A percentile compares a stretch with the other conserved stretches of the same genome.
Evolutionary conservation across 176 grass and related monocot genomes (phyloP).

Genomic region (Carex parvula): DNA sequence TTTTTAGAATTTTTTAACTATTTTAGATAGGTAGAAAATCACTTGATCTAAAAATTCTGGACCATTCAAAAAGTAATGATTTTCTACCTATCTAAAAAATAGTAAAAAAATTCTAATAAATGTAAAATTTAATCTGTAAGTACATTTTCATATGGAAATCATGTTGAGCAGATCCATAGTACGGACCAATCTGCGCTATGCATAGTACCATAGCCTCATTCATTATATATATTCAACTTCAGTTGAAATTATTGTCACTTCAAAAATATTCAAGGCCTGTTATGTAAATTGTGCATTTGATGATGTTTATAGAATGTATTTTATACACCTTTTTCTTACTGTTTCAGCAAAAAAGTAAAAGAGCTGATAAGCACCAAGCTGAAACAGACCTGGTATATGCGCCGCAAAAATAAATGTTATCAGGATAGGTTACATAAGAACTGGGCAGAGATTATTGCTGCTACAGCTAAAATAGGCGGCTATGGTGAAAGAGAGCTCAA

Average conservation of each 20-base stretch:
- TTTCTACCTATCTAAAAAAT: no score
- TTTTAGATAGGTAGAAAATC: no score
- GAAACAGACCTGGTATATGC: constrained; percentile 54
- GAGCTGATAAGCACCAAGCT: constrained; percentile 58
- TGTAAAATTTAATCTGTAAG: no score
- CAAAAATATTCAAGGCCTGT: not conserved
- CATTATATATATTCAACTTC: not conserved
- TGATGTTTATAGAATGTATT: not conserved
- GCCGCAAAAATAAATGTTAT: constrained; percentile 35
- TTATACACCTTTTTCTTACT: not conserved
- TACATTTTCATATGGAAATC: no score
- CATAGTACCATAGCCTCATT: no score
- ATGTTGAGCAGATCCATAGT: no score
- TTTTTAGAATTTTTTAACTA: no score
- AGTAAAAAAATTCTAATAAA: no score
- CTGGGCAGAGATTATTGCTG: constrained; percentile 64
- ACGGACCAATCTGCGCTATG: no score
- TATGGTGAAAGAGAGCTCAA: constrained; percentile 49
- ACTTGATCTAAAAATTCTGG: no score
- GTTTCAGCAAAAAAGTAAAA: constrained; percentile 55
- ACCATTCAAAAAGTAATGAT: no score
- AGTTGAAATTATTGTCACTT: not conserved
- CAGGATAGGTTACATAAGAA: constrained; percentile 33
- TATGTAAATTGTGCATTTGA: not conserved
- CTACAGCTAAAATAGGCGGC: constrained; percentile 50